Percentiles rank a stretch among this genome's conserved stretches.
Conservation (phyloP, 768 basidiomycete species). For the Pleurotus cornucopiae region DNA sequence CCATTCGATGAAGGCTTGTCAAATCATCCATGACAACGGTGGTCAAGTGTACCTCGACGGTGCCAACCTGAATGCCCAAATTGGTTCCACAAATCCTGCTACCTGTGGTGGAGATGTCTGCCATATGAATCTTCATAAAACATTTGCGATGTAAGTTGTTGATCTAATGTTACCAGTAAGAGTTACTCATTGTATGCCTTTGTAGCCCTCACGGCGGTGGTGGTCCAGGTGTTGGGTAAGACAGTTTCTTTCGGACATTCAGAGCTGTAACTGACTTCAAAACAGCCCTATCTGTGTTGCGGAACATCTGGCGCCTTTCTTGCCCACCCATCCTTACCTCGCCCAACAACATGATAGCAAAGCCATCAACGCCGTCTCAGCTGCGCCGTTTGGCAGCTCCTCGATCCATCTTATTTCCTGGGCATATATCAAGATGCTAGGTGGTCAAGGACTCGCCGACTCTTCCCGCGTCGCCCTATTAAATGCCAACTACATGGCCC, state of each 20-base stretch:
- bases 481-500: conserved; percentile 97
- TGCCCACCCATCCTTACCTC: conserved; percentile 82
- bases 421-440: conserved; percentile 99
- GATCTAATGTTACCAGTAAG: background rate
- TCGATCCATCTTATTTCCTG: conserved; percentile 95
- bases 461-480: conserved; percentile 86
- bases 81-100: conserved; percentile 89
- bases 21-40: conserved; percentile 90
- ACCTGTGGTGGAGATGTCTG: conserved; percentile 98
- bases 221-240: conserved; percentile 91
- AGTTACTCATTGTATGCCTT: conserved; percentile 1
- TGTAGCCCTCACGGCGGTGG: conserved; percentile 92
- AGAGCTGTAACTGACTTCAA: background rate
- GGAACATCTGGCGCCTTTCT: conserved; percentile 90
- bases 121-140: conserved; percentile 98
- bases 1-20: conserved; percentile 58
- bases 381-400: conserved; percentile 91
- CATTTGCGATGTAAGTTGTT: conserved; percentile 79
- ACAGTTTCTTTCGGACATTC: conserved; percentile 8
- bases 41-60: conserved; percentile 98
- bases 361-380: conserved; percentile 85
- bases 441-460: conserved; percentile 82
- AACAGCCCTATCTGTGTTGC: conserved; percentile 88
- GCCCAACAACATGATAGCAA: conserved; percentile 24
- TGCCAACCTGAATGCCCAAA: conserved; percentile 92